Evolutionary conservation across 2,329 filamentous ascomycete genomes (phyloP), one percentile per base, ranked within the genome.

Genomic region (Pseudogymnoascus destructans): DNA sequence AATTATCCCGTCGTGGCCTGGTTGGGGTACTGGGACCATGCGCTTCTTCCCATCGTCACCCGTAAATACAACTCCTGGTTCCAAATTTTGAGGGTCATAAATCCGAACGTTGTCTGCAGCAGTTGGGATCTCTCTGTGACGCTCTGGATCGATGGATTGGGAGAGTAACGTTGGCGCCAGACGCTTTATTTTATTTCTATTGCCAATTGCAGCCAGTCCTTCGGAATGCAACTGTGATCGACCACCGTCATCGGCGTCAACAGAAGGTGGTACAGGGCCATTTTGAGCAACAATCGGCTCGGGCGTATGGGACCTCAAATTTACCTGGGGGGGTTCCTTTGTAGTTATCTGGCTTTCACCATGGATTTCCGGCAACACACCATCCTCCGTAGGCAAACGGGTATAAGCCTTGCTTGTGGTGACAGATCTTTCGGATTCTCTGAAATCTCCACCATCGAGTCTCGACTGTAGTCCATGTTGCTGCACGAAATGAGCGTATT

Each of bases 181-280:
- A 56, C 70, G 63, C 60, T 68, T 70, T 57, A 64, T 65, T 57
- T 70, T 69, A 57, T 67, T 68, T 17, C 55, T 59, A 46, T 65
- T 59, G 57, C 38, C 11, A 19, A 10, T 10, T 30, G 25, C 8
- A 52, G 46, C 25, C 15, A 30, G 25, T 17, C 19, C 46, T 52
- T 52, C 46, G 25, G 25, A 10, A n/a, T 30, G 11, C 17, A 52
- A 52, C 25, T 19, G 25, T 19, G 25, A 27, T 15, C 15, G n/a
- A 52, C n/a, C 25, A 7, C 46, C 10, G 25, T 30, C 46, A 13
- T 32, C 15, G 15, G 46, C 25, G 25, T 30, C 15, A 15, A 9
- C 5, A 13, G 46, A 10, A 27, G 46, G 19, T 30, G 46, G 25
- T 32, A 32, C 17, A 27, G 17, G 46, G n/a, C 23, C 46, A 32